Conservation (phyloP, 164 flowering plant genomes). For the Vitis rupestris region DNA sequence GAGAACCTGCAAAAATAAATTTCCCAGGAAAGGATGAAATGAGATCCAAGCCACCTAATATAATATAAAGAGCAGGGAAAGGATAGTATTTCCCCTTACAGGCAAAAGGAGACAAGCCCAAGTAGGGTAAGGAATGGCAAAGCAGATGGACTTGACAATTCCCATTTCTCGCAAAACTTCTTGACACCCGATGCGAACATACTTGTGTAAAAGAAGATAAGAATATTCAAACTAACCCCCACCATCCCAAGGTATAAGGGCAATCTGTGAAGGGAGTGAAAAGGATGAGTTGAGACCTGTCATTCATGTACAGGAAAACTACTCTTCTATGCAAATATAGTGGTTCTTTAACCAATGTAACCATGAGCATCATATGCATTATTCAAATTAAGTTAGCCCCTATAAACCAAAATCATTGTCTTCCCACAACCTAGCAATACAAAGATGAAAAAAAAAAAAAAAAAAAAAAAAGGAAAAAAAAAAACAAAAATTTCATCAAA, state of each 20-base stretch:
- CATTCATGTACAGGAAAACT: background rate
- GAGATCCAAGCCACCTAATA: background rate
- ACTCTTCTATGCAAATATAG: background rate
- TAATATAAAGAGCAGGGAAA: background rate
- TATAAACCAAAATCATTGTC: background rate
- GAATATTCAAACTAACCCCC: slow-evolving; percentile 46
- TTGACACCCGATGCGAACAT: slow-evolving; percentile 49
- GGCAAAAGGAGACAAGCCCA: slow-evolving; percentile 73
- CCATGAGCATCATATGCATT: background rate
- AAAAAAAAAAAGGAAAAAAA: too few species aligned
- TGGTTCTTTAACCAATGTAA: background rate
- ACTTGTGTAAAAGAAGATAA: slow-evolving; percentile 55
- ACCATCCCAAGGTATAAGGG: slow-evolving; percentile 77
- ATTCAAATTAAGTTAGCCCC: background rate
- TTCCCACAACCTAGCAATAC: too few species aligned
- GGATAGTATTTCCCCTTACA: slow-evolving; percentile 46
- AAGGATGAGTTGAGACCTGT: background rate
- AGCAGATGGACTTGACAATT: slow-evolving; percentile 49
- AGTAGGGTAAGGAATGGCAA: slow-evolving; percentile 60
- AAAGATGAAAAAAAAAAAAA: too few species aligned
- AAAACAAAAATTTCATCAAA: too few species aligned
- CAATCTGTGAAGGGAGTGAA: slow-evolving; percentile 39
- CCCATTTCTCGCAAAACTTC: slow-evolving; percentile 74
- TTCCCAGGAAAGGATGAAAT: slow-evolving; percentile 4
- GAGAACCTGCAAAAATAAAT: slow-evolving; percentile 53